Conservation (phyloP, 768 basidiomycete genomes). For the Boletus reticuloceps region DNA sequence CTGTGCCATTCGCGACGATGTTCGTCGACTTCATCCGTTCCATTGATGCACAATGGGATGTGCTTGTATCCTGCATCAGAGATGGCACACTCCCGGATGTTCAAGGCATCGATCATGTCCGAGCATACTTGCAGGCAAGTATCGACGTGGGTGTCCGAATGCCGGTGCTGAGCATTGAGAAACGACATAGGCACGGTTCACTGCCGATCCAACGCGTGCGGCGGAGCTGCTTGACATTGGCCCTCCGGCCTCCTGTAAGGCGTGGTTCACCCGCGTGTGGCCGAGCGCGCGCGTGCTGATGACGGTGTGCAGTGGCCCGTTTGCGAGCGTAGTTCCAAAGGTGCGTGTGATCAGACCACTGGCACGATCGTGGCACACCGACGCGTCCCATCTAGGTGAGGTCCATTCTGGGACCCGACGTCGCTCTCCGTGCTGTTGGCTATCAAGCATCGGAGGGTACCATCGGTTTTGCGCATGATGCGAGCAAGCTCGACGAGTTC, state of each 20-base stretch:
- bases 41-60: slow-evolving; percentile 16
- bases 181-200: slow-evolving; percentile 6
- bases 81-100: slow-evolving; percentile 16
- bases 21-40: slow-evolving; percentile 13
- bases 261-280: slow-evolving; percentile 16
- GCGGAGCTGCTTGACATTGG: slow-evolving; percentile 16
- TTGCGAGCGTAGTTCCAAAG: slow-evolving; percentile 5
- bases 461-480: slow-evolving; percentile 1
- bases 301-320: slow-evolving; percentile 9
- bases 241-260: slow-evolving; percentile 4
- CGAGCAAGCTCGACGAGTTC: slow-evolving; percentile 9
- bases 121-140: slow-evolving; percentile 10
- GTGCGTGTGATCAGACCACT: no score
- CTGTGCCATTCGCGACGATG: neutral
- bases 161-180: no score
- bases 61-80: slow-evolving; percentile 13
- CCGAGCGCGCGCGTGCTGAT: neutral
- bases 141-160: no score
- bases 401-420: slow-evolving; percentile 10
- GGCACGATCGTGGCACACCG: no score
- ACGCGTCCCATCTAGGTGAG: slow-evolving; percentile 2
- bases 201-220: slow-evolving; percentile 14
- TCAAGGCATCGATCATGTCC: slow-evolving; percentile 8
- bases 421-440: neutral
- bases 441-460: slow-evolving; percentile 15